Conservation (phyloP, 2,329 filamentous ascomycete species). For the Botrytis hyacinthi region DNA sequence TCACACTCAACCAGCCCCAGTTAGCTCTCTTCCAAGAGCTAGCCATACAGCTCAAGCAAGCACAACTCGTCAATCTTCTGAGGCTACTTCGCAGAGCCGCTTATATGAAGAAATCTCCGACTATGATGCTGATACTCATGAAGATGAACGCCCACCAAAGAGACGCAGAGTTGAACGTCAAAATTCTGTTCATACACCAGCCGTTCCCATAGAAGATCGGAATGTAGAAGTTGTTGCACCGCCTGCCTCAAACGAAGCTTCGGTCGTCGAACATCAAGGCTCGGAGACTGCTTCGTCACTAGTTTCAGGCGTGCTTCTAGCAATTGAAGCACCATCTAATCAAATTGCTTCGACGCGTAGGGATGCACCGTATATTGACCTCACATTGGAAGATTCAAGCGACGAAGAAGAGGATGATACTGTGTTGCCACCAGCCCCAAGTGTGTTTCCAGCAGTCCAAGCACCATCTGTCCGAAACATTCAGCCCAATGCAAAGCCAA, state of each 20-base stretch:
- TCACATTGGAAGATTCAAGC: neutral
- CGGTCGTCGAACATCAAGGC: neutral
- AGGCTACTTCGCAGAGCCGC: neutral
- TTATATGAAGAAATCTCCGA: neutral
- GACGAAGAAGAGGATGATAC: neutral
- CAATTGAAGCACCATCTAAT: neutral
- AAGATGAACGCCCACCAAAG: neutral
- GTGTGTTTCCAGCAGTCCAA: neutral
- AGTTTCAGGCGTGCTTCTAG: neutral
- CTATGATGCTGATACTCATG: neutral
- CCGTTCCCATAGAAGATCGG: no score
- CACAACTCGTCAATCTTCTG: neutral
- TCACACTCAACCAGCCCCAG: neutral
- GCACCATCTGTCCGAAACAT: neutral
- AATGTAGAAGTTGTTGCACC: neutral
- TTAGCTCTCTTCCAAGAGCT: no score
- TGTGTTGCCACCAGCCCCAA: no score
- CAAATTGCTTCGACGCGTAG: neutral
- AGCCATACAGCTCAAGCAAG: neutral
- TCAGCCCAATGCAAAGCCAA: neutral
- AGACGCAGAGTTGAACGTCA: neutral
- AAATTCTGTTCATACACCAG: neutral
- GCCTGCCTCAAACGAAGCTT: neutral
- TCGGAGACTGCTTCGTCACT: neutral
- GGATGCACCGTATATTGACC: neutral